A percentile compares a stretch with the other conserved stretches of the same genome.
These are phyloP conservation scores for Microbotryum saponariae DNA, from an alignment of 1,284 basidiomycete genomes.

Conservation along the genomic window DNA sequence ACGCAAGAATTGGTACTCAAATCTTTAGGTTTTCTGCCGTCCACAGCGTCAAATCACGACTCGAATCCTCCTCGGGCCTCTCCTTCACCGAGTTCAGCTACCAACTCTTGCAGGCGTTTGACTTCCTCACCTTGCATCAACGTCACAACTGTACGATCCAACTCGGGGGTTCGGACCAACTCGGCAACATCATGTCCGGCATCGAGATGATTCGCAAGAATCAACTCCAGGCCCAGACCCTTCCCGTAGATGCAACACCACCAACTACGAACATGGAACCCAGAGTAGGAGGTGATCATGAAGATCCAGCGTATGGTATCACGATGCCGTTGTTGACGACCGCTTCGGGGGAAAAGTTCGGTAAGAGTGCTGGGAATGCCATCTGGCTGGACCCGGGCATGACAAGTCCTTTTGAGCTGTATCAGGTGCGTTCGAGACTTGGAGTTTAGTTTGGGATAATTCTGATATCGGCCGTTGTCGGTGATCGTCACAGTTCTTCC, in stretches of 20 bases:
- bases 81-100: conserved; percentile 98
- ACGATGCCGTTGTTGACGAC: conserved; percentile 93
- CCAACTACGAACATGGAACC: conserved; percentile 24
- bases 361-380: conserved; percentile 94
- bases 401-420: conserved; percentile 81
- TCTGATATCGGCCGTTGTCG: conserved; percentile 8
- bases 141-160: conserved; percentile 71
- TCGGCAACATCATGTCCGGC: conserved; percentile 73
- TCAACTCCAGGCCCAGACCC: background rate
- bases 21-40: background rate
- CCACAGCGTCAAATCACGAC: conserved; percentile 73
- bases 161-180: conserved; percentile 93
- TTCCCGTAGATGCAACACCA: background rate
- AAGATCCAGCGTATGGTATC: conserved; percentile 65
- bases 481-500: conserved; percentile 65
- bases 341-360: conserved; percentile 85
- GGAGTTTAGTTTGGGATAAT: background rate
- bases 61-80: conserved; percentile 63
- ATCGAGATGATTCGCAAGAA: conserved; percentile 34
- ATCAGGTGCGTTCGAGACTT: conserved; percentile 56
- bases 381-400: conserved; percentile 72
- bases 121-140: conserved; percentile 74
- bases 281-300: conserved; percentile 23
- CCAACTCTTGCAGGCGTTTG: conserved; percentile 93
- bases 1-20: background rate